Base-by-base conservation (phyloP, 2,329 filamentous ascomycete species). In the Stemphylium beticola region DNA sequence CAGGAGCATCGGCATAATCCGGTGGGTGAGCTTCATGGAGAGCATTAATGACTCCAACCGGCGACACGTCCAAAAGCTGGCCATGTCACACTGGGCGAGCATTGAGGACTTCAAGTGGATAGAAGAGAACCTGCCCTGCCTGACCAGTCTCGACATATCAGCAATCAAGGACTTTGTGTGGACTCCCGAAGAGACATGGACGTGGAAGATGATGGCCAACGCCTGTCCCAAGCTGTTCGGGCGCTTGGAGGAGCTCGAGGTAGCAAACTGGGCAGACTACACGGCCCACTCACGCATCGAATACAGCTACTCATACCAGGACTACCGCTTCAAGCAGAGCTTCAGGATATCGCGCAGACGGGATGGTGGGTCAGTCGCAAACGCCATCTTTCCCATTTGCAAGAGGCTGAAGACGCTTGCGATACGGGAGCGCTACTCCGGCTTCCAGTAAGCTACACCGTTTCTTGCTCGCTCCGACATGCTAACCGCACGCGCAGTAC, bases 141-240 rank as follows among this genome's bases (percentile, higher is more conserved):
- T 76, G 11, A 64, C 53, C 0, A 64, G 62, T 38, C 62, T 76
- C 10, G 73, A 76, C 50, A 57, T 76, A 12, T 68, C 70, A 2
- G 65, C 71, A 32, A 71, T 76, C 52, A 75, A 73, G 48, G 74
- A 76, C 55, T 72, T 76, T 53, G 66, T 74, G 10, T 74, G 69
- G 68, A 73, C 70, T 2, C 71, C 71, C 2, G 72, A 71, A 47
- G 67, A 74, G 57, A 73, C 65, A 10, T 75, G 73, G 73, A 72
- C 73, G 4, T 74, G 72, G 73, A 69, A 62, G 34, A 61, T 67
- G 61, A 54, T 74, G 41, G 67, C 71, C 4, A 59, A 66, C 4
- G 68, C 70, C 11, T 74, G 71, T 34, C 70, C 68, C 3, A 57
- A 49, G 31, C 63, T 75, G 3, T 73, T 75, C 47, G 61, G 15